Evolutionary conservation across 2,329 filamentous ascomycete species (phyloP).

Genomic region (Exophiala lecanii-corni): DNA sequence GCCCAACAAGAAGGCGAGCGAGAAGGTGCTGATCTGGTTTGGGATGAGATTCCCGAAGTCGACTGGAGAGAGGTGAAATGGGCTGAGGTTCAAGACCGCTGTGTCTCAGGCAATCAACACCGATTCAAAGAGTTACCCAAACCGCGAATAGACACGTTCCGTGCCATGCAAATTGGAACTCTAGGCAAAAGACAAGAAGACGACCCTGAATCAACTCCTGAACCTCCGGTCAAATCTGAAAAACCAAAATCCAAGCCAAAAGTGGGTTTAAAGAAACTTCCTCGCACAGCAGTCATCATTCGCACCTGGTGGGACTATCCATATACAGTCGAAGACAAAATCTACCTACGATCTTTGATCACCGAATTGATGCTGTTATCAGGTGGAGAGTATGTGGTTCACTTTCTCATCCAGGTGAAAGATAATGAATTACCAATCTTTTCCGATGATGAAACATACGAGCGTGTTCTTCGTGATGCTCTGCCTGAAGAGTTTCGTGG

Average conservation of each 20-base stretch:
- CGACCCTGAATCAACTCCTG: slow-evolving; percentile 6
- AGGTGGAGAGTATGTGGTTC: slow-evolving; percentile 75
- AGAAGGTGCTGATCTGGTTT: slow-evolving; percentile 74
- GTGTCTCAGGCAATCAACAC: slow-evolving; percentile 63
- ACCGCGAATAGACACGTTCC: slow-evolving; percentile 32
- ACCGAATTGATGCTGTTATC: slow-evolving; percentile 72
- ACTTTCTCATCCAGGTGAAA: slow-evolving; percentile 81
- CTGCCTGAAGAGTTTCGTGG: slow-evolving; percentile 79
- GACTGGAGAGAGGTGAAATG: slow-evolving; percentile 75
- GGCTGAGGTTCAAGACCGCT: slow-evolving; percentile 72
- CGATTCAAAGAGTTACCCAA: slow-evolving; percentile 55
- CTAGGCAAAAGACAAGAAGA: slow-evolving; percentile 11
- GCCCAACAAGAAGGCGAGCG: slow-evolving; percentile 80
- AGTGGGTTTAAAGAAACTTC: slow-evolving; percentile 29
- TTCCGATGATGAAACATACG: slow-evolving; percentile 70
- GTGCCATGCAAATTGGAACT: slow-evolving; percentile 12
- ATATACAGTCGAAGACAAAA: slow-evolving; percentile 71
- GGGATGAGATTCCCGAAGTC: slow-evolving; percentile 65
- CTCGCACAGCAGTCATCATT: slow-evolving; percentile 70
- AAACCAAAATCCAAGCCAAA: slow-evolving; percentile 24
- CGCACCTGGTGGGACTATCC: slow-evolving; percentile 75
- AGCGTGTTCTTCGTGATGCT: slow-evolving; percentile 65
- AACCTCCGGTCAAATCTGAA: slow-evolving; percentile 1
- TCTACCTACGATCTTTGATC: slow-evolving; percentile 78
- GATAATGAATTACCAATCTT: slow-evolving; percentile 75